Conservation (phyloP, 208 protist species). For the Trypanosoma rangeli region DNA sequence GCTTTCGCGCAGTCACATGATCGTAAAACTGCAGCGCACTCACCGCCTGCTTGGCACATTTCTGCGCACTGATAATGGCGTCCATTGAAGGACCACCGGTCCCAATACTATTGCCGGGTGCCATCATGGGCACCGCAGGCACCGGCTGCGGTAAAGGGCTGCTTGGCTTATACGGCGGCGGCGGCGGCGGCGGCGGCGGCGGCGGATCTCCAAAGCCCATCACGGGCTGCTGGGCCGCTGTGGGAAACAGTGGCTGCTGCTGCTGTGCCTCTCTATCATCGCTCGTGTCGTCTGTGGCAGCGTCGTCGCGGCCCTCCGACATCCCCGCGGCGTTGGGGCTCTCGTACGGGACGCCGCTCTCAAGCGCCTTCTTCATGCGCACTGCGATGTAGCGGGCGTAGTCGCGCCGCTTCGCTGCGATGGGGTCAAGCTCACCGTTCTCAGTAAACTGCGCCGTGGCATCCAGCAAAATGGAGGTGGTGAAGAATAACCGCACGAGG, state of each 20-base stretch:
- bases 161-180: constrained; percentile 4
- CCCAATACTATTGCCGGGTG: background rate
- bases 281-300: background rate
- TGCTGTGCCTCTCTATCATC: constrained; percentile 2
- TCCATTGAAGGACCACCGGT: constrained; percentile 41
- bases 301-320: background rate
- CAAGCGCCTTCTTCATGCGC: constrained; percentile 72
- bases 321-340: constrained; percentile 36
- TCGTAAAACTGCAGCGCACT: constrained; percentile 85
- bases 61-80: constrained; percentile 81
- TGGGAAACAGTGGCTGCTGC: too few species aligned
- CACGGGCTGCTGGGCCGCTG: background rate
- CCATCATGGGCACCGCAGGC: constrained; percentile 13
- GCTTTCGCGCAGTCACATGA: constrained; percentile 44
- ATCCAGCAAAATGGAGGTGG: constrained; percentile 66
- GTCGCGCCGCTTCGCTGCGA: constrained; percentile 66
- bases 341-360: constrained; percentile 47
- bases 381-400: constrained; percentile 82
- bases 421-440: constrained; percentile 53
- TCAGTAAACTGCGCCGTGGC: constrained; percentile 81
- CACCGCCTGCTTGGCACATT: constrained; percentile 64
- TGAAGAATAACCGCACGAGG: constrained; percentile 74
- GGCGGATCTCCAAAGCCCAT: background rate
- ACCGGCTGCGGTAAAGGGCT: constrained; percentile 4
- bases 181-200: constrained; percentile 3